Base-by-base conservation (phyloP, 257 asterid genomes). In the Lycium barbarum region DNA sequence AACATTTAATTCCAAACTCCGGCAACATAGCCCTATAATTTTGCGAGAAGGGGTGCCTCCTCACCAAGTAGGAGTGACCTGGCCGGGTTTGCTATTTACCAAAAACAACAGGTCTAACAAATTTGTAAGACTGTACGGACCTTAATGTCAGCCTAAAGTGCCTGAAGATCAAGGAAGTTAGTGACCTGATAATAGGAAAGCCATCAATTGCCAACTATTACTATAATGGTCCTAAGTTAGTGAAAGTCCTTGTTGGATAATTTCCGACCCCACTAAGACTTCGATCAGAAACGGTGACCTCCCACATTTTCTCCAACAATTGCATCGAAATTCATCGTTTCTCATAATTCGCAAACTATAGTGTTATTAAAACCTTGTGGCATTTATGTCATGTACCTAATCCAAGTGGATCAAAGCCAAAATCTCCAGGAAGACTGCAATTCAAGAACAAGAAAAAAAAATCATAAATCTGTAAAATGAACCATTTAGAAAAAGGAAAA, bases 331-430 rank as follows among this genome's bases (percentile, higher is more conserved):
- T 47, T 73, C 80, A n/a, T 9, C 0, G 1, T 76, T 26, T 76
- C 9, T 22, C 62, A 49, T 74, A 33, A 15, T 9, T 13, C 51
- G 40, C 3, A 38, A n/a, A 59, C 66, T 20, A 1, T 38, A 26
- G 47, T 2, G 5, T 3, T 47, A 47, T 3, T 11, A 12, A 3
- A 13, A 18, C 2, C 12, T 20, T n/a, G 22, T 20, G 51, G 5
- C 5, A 63, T 8, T 67, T 38, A 22, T 17, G 79, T 10, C 43
- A 14, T 88, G 40, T 91, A 92, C 98, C 98, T 88, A 93, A 87
- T 87, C 98, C 98, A 4, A 95, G 90, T 0, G 97, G 98, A 74
- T 95, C 98, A 80, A 95, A 95, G 68, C 98, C 98, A 85, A 93
- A 93, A 87, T 95, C 98, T 87, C 98, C 98, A 0, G 98, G 98